Evolutionary conservation across 768 basidiomycete genomes (phyloP).

Genomic region (Hericium erinaceus): DNA sequence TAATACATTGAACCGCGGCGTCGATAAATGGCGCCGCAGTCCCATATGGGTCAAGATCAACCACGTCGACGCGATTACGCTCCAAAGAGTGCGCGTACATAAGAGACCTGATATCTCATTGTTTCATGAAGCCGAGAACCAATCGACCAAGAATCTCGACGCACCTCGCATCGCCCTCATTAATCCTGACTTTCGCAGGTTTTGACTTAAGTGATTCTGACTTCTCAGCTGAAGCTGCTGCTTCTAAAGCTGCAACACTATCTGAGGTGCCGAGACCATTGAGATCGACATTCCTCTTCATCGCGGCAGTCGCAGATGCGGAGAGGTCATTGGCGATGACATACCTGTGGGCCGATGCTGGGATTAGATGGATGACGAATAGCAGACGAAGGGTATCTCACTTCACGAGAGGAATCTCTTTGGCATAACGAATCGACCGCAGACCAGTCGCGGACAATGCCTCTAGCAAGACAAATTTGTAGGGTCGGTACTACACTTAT

Average conservation of each 20-base stretch:
- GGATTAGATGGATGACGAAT: background rate
- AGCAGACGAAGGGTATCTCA: conserved; percentile 25
- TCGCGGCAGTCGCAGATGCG: conserved; percentile 71
- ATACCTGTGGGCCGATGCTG: conserved; percentile 39
- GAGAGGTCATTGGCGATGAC: conserved; percentile 94
- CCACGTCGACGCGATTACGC: conserved; percentile 71
- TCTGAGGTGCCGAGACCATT: conserved; percentile 53
- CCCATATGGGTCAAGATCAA: conserved; percentile 98
- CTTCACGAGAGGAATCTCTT: conserved; percentile 90
- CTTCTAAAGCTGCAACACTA: conserved; percentile 6
- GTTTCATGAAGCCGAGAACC: background rate
- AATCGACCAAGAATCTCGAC: conserved; percentile 7
- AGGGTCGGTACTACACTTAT: conserved; percentile 37
- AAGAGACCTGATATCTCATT: conserved; percentile 43
- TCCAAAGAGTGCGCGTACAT: conserved; percentile 86
- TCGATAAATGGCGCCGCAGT: conserved; percentile 97
- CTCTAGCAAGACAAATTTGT: conserved; percentile 77
- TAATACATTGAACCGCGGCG: conserved; percentile 80
- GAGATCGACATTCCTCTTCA: conserved; percentile 74
- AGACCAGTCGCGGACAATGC: conserved; percentile 94
- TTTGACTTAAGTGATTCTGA: conserved; percentile 1
- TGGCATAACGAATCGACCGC: conserved; percentile 92
- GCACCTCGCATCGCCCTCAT: conserved; percentile 93
- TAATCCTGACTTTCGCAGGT: conserved; percentile 61
- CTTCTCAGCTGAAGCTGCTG: background rate